Conservation (phyloP, 495 filamentous ascomycete genomes). For the Barbatosphaeria neglecta region DNA sequence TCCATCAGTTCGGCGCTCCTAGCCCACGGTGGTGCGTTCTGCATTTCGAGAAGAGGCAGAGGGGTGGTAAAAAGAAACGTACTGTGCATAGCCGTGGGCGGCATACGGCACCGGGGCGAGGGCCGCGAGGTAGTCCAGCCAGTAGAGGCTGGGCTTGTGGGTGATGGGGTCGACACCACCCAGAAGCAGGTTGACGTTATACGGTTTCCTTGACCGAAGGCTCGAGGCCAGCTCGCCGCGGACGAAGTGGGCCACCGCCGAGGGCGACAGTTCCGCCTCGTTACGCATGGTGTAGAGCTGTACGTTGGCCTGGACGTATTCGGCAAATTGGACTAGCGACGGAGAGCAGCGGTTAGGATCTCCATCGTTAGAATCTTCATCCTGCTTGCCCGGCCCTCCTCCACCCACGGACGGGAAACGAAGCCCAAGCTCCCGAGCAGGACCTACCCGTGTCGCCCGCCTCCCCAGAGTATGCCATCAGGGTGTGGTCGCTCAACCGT, state of each 20-base stretch:
- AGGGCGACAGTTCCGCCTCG: slow-evolving; percentile 75
- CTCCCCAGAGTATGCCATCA: slow-evolving; percentile 97
- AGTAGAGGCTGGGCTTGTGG: slow-evolving; percentile 80
- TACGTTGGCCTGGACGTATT: slow-evolving; percentile 97
- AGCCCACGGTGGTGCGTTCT: no score
- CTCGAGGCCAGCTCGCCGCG: slow-evolving; percentile 83
- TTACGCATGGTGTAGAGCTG: slow-evolving; percentile 98
- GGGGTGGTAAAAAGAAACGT: slow-evolving; percentile 27
- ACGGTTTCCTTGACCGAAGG: slow-evolving; percentile 81
- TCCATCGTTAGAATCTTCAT: background rate
- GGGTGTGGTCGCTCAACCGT: slow-evolving; percentile 74
- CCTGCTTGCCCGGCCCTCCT: background rate
- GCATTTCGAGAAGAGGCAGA: slow-evolving; percentile 4
- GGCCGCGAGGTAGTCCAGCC: slow-evolving; percentile 92
- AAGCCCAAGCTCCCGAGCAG: no score
- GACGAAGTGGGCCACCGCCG: slow-evolving; percentile 82
- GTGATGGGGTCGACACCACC: slow-evolving; percentile 85
- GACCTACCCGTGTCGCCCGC: slow-evolving; percentile 95
- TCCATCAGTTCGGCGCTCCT: no score
- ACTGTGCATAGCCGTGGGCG: slow-evolving; percentile 96
- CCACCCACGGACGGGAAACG: background rate
- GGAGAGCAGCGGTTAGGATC: no score
- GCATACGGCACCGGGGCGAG: slow-evolving; percentile 84
- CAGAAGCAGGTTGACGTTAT: slow-evolving; percentile 89
- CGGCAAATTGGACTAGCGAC: slow-evolving; percentile 84